Evolutionary conservation across 1,284 basidiomycete genomes (phyloP).

Genomic region (Moesziomyces aphidis): DNA sequence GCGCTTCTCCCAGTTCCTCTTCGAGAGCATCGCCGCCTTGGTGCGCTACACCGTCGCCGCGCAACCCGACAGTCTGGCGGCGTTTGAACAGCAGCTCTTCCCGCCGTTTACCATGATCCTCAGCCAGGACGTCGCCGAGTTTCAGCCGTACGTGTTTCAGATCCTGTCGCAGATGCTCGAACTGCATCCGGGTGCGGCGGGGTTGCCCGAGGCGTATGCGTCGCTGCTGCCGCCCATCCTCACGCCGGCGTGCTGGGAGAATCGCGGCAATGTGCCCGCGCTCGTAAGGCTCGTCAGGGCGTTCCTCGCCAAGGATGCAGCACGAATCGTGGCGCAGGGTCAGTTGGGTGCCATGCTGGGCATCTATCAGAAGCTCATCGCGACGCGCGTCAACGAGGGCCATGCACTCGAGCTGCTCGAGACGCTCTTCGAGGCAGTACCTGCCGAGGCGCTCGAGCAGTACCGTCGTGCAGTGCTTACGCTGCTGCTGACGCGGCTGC

Average conservation of each 20-base stretch:
- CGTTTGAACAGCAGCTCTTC: slow-evolving; percentile 82
- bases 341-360: slow-evolving; percentile 86
- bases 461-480: slow-evolving; percentile 84
- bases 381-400: slow-evolving; percentile 86
- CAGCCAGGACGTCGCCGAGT: slow-evolving; percentile 93
- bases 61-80: slow-evolving; percentile 75
- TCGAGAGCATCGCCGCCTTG: slow-evolving; percentile 92
- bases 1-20: slow-evolving; percentile 95
- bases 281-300: slow-evolving; percentile 89
- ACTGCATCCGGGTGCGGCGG: slow-evolving; percentile 72
- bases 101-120: slow-evolving; percentile 89
- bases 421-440: slow-evolving; percentile 78
- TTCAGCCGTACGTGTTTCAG: slow-evolving; percentile 97
- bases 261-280: slow-evolving; percentile 94
- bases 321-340: slow-evolving; percentile 77
- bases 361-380: slow-evolving; percentile 90
- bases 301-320: slow-evolving; percentile 80
- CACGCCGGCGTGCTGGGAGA: slow-evolving; percentile 88
- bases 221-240: slow-evolving; percentile 84
- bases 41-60: slow-evolving; percentile 81
- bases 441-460: slow-evolving; percentile 75
- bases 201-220: slow-evolving; percentile 82
- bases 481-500: slow-evolving; percentile 84
- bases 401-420: slow-evolving; percentile 92
- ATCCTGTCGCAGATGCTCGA: slow-evolving; percentile 96